These are phyloP conservation scores for Henckelia pumila DNA, from an alignment of 257 asterid genomes.

Conservation along the genomic window DNA sequence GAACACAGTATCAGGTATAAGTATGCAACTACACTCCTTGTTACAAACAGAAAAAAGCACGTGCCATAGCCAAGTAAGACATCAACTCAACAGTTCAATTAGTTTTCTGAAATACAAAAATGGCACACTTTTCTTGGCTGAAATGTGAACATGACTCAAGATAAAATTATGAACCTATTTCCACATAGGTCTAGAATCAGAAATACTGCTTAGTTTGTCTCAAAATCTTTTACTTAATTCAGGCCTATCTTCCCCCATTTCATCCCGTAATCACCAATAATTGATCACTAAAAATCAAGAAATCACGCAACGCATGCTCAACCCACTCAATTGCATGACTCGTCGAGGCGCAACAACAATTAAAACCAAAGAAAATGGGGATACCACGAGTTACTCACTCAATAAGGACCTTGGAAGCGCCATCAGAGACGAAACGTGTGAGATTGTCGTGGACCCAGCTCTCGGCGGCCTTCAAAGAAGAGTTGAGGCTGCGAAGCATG, in stretches of 20 bases:
- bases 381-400: slow-evolving; percentile 40
- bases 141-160: too few relatives aligned
- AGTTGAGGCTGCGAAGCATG: slow-evolving; percentile 69
- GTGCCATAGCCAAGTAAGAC: too few relatives aligned
- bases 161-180: neutral
- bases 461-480: slow-evolving; percentile 69
- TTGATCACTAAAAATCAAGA: neutral
- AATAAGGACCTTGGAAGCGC: slow-evolving; percentile 52
- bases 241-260: neutral
- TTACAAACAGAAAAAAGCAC: too few relatives aligned
- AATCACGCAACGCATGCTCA: neutral
- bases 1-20: slow-evolving; percentile 2
- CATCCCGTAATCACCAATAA: neutral
- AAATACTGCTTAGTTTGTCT: neutral
- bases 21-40: too few relatives aligned
- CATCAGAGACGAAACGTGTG: slow-evolving; percentile 64
- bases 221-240: neutral
- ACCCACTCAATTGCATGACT: neutral
- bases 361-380: neutral
- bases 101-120: neutral
- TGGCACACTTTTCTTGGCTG: too few relatives aligned
- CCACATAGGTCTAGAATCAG: neutral
- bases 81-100: too few relatives aligned
- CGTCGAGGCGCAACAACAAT: neutral
- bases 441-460: slow-evolving; percentile 89